These are phyloP conservation scores for Sordaria brevicollis DNA, from an alignment of 495 filamentous ascomycete species.

Conservation along the genomic window DNA sequence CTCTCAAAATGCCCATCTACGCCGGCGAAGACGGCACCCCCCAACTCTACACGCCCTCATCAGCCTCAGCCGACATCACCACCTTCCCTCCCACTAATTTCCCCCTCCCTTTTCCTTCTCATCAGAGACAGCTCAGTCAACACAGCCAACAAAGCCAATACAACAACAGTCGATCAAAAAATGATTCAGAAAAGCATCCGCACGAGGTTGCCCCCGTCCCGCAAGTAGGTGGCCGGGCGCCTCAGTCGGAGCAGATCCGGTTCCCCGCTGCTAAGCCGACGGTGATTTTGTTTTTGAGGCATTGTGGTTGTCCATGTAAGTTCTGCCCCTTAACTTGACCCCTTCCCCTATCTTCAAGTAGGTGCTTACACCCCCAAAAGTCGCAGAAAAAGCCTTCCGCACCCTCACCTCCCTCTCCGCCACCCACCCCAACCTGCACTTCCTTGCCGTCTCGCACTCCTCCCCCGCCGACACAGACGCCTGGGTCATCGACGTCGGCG, in stretches of 20 bases:
- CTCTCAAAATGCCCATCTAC: background rate
- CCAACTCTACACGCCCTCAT: background rate
- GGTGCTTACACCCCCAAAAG: constrained; percentile 3
- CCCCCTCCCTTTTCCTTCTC: background rate
- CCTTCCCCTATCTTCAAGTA: background rate
- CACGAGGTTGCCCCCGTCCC: constrained; percentile 25
- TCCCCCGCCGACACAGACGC: constrained; percentile 36
- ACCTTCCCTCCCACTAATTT: background rate
- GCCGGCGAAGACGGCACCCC: background rate
- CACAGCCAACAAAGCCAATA: background rate
- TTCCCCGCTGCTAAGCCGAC: constrained; percentile 39
- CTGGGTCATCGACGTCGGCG: constrained; percentile 44
- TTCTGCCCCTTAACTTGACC: no score
- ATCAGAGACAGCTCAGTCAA: no score
- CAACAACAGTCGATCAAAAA: background rate
- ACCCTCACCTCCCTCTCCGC: constrained; percentile 33
- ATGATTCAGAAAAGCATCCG: background rate
- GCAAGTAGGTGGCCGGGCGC: constrained; percentile 37
- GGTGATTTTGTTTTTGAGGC: constrained; percentile 47
- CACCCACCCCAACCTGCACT: constrained; percentile 37
- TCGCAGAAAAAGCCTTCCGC: constrained; percentile 51
- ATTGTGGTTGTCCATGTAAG: constrained; percentile 53
- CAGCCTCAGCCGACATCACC: background rate
- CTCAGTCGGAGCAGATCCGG: constrained; percentile 28
- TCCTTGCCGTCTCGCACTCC: constrained; percentile 50